Conservation (phyloP, 305 asterid species). For the Fraxinus nigra region DNA sequence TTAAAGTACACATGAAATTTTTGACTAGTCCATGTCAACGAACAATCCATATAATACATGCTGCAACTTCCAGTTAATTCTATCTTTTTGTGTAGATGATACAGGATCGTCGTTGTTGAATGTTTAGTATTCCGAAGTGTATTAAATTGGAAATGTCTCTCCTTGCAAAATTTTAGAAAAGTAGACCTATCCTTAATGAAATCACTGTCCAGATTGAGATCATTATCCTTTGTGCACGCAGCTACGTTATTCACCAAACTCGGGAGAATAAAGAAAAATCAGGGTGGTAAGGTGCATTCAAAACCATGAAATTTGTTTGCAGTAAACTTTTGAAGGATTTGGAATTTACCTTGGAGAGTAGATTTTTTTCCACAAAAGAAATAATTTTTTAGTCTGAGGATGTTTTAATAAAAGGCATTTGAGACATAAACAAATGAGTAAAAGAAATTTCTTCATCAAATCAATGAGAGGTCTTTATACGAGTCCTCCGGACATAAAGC, state of each 20-base stretch:
- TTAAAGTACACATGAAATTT: too few relatives aligned
- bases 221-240: too few relatives aligned
- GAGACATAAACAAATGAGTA: background rate
- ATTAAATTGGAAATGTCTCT: background rate
- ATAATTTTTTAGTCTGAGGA: background rate
- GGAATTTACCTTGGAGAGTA: background rate
- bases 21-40: too few relatives aligned
- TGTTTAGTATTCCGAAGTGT: background rate
- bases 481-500: slow-evolving; percentile 1
- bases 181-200: background rate
- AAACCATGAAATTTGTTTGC: background rate
- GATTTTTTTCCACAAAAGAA: background rate
- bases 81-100: too few relatives aligned
- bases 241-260: too few relatives aligned
- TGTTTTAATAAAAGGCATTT: background rate
- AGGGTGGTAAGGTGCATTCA: too few relatives aligned
- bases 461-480: background rate
- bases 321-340: background rate
- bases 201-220: too few relatives aligned
- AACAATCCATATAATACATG: too few relatives aligned
- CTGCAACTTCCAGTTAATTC: too few relatives aligned
- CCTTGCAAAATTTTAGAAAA: background rate
- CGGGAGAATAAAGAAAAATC: too few relatives aligned
- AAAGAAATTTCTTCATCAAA: background rate
- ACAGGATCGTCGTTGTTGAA: too few relatives aligned